These are phyloP conservation scores for Ophiorrhiza pumila DNA, from an alignment of 257 asterid genomes.

Conservation along the genomic window DNA sequence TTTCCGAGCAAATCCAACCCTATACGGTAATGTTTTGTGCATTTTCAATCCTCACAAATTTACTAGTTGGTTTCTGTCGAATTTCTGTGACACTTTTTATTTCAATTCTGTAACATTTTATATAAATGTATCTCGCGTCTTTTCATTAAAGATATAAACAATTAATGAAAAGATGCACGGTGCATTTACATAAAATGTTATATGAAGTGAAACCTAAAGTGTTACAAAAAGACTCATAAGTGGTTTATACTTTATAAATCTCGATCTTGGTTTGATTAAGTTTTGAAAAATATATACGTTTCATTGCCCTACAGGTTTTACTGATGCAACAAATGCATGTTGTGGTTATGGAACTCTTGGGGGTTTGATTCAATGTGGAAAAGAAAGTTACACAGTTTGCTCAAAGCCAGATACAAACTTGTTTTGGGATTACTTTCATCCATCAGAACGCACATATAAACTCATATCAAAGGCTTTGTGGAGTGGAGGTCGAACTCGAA, in stretches of 20 bases:
- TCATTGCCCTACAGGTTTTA: no score
- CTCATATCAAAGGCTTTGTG: slow-evolving; percentile 61
- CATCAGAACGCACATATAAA: slow-evolving; percentile 55
- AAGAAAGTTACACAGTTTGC: slow-evolving; percentile 56
- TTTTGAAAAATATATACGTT: no score
- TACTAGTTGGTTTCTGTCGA: neutral
- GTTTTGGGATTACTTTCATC: slow-evolving; percentile 81
- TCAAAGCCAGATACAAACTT: slow-evolving; percentile 36
- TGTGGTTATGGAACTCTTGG: slow-evolving; percentile 67
- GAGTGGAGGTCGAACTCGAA: slow-evolving; percentile 39
- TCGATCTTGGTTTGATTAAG: no score
- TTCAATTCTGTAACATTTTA: no score
- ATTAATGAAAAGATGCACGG: no score
- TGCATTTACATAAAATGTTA: no score
- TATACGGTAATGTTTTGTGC: slow-evolving; percentile 36
- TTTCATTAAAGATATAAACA: no score
- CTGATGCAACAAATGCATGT: slow-evolving; percentile 50
- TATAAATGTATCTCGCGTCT: no score
- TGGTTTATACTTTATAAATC: no score
- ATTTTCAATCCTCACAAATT: neutral
- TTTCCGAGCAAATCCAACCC: slow-evolving; percentile 46
- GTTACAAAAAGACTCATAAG: no score
- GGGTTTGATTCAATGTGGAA: slow-evolving; percentile 65
- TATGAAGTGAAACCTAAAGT: no score
- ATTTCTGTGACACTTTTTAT: no score